Evolutionary conservation across 2,329 filamentous ascomycete species (phyloP), one percentile per base, ranked within the genome.

Genomic region (Rhexocercosporidium sp.): DNA sequence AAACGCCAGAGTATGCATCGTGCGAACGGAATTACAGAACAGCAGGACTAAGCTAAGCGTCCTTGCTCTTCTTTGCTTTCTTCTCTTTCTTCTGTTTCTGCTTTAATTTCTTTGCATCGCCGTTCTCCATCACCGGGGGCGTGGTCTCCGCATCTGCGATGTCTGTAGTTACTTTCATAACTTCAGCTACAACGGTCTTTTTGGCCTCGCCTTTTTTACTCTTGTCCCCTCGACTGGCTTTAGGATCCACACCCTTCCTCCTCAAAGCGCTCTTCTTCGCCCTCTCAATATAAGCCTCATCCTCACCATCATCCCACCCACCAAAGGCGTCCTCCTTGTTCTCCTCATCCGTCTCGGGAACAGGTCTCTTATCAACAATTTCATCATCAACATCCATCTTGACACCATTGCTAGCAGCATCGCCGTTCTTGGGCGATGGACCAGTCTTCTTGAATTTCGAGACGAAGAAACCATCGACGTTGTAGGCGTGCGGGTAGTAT

Each of bases 401-500:
- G 0, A 51, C 49, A 20, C 47, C 61, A 1, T 67, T 70, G 31
- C 73, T 75, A 1, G 75, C 71, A 11, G 72, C 71, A 41, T 71
- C 75, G 37, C 70, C 73, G 71, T 66, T 88, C 65, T 84, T 81
- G 1, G 92, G 90, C 47, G 92, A 92, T 3, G 93, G 91, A 0
- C 89, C 95, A 18, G 88, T 88, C 86, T 99, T 99, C 81, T 97
- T 94, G 82, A 99, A 92, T 81, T 99, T 99, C 76, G 94, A 93
- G 69, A 99, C 96, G 78, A 94, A 99, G 89, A 99, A 99, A 71
- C 96, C 96, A 79, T 98, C 96, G 39, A 99, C 94, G 81, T 97
- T 97, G 83, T 96, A 93, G 22, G 91, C 87, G 78, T 97, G 93
- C 0, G 94, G 93, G 81, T 96, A 97, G 83, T 93, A 97, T 65